phyloP scores from a whole-genome alignment of 2,329 filamentous ascomycete species.

The Aspergillus sojae region DNA sequence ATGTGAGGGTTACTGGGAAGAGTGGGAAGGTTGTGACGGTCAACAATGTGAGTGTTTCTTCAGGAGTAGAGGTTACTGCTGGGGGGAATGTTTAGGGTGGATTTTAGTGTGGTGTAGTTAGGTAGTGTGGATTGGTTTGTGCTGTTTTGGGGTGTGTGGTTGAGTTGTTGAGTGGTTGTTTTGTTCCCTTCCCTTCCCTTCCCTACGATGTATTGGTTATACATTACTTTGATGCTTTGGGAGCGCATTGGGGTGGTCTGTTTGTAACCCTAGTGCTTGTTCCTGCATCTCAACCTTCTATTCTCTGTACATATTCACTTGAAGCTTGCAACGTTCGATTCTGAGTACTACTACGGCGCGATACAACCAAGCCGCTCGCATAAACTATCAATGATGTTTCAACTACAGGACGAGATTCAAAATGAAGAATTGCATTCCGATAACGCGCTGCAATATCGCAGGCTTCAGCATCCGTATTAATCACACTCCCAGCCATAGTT shows the following conservation, averaged over 20 bases:
- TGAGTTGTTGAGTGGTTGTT: neutral
- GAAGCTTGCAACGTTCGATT: neutral
- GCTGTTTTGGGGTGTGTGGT: neutral
- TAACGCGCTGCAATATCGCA: slow-evolving; percentile 22
- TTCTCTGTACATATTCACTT: slow-evolving; percentile 12
- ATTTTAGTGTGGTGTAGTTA: too few relatives aligned
- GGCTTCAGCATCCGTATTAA: slow-evolving; percentile 28
- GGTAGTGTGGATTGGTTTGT: neutral
- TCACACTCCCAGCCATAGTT: slow-evolving; percentile 33
- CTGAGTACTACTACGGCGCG: neutral
- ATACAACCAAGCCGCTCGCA: neutral
- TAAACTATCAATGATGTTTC: neutral
- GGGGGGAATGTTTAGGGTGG: slow-evolving; percentile 26
- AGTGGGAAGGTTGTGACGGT: slow-evolving; percentile 57
- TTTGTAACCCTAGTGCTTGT: neutral
- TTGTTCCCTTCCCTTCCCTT: slow-evolving; percentile 4
- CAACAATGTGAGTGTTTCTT: slow-evolving; percentile 47
- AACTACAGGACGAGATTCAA: slow-evolving; percentile 6
- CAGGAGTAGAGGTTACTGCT: slow-evolving; percentile 25
- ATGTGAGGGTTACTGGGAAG: slow-evolving; percentile 58
- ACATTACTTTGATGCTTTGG: neutral
- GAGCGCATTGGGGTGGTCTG: neutral
- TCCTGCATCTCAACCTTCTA: neutral
- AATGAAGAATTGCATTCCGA: slow-evolving; percentile 23
- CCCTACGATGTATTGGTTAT: neutral